Evolutionary conservation across 2,329 filamentous ascomycete species (phyloP).

Genomic region (Coniella vitis): DNA sequence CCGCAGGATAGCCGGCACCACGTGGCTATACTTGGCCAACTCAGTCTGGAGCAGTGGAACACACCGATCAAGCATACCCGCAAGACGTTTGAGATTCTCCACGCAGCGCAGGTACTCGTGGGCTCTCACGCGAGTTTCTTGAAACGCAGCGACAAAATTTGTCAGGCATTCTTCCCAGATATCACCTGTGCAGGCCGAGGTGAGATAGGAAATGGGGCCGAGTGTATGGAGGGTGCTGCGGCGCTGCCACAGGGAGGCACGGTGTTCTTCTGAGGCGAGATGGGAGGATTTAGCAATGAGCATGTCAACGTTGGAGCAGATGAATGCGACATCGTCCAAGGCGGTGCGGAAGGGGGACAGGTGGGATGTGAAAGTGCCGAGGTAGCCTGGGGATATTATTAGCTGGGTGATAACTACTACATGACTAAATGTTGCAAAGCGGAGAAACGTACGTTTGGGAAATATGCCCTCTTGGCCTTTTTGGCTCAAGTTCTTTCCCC

Average conservation of each 20-base stretch:
- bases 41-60: not conserved
- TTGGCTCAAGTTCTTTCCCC: conserved; percentile 6
- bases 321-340: not conserved
- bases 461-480: conserved; percentile 1
- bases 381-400: not conserved
- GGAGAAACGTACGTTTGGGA: not conserved
- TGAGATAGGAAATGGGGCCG: conserved; percentile 5
- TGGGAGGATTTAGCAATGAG: conserved; percentile 1
- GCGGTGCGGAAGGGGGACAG: not conserved
- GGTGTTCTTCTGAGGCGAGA: not conserved
- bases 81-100: conserved; percentile 1
- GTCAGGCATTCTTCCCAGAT: conserved; percentile 5
- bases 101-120: conserved; percentile 5
- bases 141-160: conserved; percentile 4
- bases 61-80: conserved; percentile 2
- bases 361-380: not conserved
- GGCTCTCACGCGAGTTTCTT: not conserved
- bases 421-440: not conserved
- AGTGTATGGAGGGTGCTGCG: not conserved
- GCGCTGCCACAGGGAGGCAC: not conserved
- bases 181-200: not conserved
- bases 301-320: not conserved
- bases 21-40: conserved; percentile 1
- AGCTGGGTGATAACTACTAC: not conserved
- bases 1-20: not conserved